These are phyloP conservation scores for Gamarada debralockiae DNA, from an alignment of 495 filamentous ascomycete species.

Conservation along the genomic window DNA sequence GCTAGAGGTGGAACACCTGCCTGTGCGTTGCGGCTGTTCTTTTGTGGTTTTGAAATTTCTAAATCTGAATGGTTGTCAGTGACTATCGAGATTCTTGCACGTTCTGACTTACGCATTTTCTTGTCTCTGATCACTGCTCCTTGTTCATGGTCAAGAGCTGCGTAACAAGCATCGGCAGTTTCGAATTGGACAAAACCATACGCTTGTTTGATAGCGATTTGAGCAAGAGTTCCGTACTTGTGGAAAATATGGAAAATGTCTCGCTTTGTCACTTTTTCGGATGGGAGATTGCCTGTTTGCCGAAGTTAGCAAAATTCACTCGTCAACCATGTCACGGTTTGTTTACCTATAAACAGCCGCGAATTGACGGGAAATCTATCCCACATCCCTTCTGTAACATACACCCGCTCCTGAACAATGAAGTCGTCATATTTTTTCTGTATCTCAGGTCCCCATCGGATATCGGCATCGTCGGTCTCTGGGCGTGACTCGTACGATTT, in stretches of 20 bases:
- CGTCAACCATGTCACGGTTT: not conserved
- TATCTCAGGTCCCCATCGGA: constrained; percentile 54
- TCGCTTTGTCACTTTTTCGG: constrained; percentile 87
- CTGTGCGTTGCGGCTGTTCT: constrained; percentile 57
- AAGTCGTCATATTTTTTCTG: constrained; percentile 82
- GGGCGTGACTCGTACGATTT: constrained; percentile 7
- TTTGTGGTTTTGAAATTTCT: constrained; percentile 87
- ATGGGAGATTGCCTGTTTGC: constrained; percentile 79
- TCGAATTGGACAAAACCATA: constrained; percentile 97
- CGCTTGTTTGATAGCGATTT: constrained; percentile 94
- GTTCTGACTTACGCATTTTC: constrained; percentile 76
- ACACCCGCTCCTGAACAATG: constrained; percentile 69
- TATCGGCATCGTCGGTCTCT: constrained; percentile 16
- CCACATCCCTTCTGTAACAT: constrained; percentile 88
- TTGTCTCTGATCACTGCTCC: constrained; percentile 73
- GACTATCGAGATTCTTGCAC: not conserved
- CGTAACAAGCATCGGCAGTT: constrained; percentile 64
- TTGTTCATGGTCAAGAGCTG: constrained; percentile 73
- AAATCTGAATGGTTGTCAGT: constrained; percentile 57
- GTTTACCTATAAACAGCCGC: constrained; percentile 87
- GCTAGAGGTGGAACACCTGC: constrained; percentile 28
- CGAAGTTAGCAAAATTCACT: constrained; percentile 4
- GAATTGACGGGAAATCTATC: constrained; percentile 86
- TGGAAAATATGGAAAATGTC: constrained; percentile 90
- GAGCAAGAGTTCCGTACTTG: constrained; percentile 80